Conservation (phyloP, 192 early-diverging fungal genomes). For the Gonapodya sp. region DNA sequence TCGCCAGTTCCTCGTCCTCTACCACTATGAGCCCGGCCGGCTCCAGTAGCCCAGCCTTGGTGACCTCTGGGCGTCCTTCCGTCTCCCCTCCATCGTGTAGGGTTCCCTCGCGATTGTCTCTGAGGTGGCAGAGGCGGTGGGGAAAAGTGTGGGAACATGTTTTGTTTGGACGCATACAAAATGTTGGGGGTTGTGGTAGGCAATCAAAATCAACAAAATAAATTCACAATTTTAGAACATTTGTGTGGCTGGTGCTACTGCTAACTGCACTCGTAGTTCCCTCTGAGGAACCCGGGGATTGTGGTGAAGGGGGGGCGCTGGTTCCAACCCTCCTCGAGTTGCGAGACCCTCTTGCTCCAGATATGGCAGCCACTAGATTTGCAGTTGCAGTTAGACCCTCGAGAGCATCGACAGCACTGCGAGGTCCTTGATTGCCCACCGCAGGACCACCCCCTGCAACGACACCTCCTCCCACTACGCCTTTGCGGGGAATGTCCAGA, state of each 20-base stretch:
- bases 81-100: too few species aligned
- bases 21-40: too few species aligned
- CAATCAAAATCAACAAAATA: neutral
- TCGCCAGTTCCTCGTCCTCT: too few species aligned
- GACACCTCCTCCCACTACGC: neutral
- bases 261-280: neutral
- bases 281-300: too few species aligned
- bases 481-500: constrained; percentile 22
- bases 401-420: neutral
- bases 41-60: too few species aligned
- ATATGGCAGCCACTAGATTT: neutral
- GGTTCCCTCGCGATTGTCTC: too few species aligned
- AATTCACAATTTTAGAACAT: neutral
- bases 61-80: too few species aligned
- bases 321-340: neutral
- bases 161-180: neutral
- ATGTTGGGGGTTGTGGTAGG: neutral
- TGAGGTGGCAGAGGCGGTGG: neutral
- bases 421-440: neutral
- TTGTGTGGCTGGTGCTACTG: neutral
- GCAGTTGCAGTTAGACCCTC: neutral
- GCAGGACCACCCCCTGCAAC: neutral
- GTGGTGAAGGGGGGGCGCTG: neutral
- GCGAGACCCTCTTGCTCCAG: neutral
- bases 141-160: neutral